Conservation (phyloP, 2,329 filamentous ascomycete genomes). For the Diaporthe ilicicola region DNA sequence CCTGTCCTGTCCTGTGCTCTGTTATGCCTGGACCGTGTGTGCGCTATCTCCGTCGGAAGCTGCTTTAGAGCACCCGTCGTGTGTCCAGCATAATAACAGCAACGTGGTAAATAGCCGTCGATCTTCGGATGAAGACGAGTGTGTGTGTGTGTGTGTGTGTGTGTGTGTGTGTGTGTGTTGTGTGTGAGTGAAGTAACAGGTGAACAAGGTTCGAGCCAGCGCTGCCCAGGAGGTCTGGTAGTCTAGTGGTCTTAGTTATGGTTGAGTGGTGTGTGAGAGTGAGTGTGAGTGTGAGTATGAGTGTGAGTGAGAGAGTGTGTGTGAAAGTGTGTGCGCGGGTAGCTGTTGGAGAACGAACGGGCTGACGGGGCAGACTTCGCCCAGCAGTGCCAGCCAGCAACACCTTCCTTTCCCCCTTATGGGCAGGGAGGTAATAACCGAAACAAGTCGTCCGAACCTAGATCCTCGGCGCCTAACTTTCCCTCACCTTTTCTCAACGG, state of each 20-base stretch:
- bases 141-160: neutral
- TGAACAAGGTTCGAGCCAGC: neutral
- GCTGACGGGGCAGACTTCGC: neutral
- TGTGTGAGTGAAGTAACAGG: neutral
- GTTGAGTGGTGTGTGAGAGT: neutral
- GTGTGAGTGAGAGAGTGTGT: neutral
- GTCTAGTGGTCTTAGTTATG: neutral
- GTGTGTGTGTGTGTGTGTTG: neutral
- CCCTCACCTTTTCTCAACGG: neutral
- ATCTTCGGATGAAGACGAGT: neutral
- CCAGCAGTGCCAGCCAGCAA: neutral
- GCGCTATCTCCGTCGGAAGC: neutral
- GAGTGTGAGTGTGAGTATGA: neutral
- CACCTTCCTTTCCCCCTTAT: neutral
- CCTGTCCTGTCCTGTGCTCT: neutral
- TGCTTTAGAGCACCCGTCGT: slow-evolving; percentile 5
- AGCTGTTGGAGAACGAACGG: neutral
- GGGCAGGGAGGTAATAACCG: slow-evolving; percentile 12
- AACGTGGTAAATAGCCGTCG: neutral
- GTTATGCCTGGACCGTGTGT: neutral
- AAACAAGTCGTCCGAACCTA: slow-evolving; percentile 13
- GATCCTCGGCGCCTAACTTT: neutral
- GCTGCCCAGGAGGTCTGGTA: neutral
- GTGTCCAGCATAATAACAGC: slow-evolving; percentile 3
- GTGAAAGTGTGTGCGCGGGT: neutral